Evolutionary conservation across 1,139 yeast genomes (phyloP), one percentile per base, ranked within the genome.

Genomic region (Saccharomyces hybrid): DNA sequence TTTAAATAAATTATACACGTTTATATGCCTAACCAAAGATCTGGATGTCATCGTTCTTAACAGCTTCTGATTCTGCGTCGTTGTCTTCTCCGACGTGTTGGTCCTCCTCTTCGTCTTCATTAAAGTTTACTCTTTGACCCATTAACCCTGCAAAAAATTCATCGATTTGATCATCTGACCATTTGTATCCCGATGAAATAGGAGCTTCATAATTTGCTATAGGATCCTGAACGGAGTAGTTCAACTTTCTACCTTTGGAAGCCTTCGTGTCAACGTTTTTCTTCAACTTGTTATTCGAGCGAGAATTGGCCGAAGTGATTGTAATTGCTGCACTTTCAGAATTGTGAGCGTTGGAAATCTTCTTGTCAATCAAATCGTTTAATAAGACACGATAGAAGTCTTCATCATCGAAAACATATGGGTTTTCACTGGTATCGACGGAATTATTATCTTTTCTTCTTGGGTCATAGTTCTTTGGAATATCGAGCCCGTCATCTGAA

Each of bases 161-260:
- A 70, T 91, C 98, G 51, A 89, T 88, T 71, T 91, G 97, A 59
- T 84, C 85, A 66, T 90, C 96, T 54, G 80, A 81, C 98, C 98
- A 91, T 56, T 76, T 76, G 57, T 73, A 76, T 0, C 78, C 76
- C 16, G 76, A 72, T 42, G 77, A 77, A 13, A 62, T 55, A 31
- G 98, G 96, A 1, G 96, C 87, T 68, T 88, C 96, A 69, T 85
- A 93, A 67, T 93, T 91, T 55, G 90, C 88, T 52, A 95, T 78
- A 58, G 85, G 86, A 57, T 93, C 98, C 69, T 93, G 98, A 20
- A 89, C 83, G 38, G 88, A 85, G 68, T 81, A 93, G 55, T 88
- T 81, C 60, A 95, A 75, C 69, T 89, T 90, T 60, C 99, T 79
- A 25, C 98, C 99, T 75, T 95, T 95, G 25, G 97, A 89, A 0